A percentile compares a stretch with the other conserved stretches of the same genome.
Conservation (phyloP, 805 yeast species). For the Ogataea siamensis region DNA sequence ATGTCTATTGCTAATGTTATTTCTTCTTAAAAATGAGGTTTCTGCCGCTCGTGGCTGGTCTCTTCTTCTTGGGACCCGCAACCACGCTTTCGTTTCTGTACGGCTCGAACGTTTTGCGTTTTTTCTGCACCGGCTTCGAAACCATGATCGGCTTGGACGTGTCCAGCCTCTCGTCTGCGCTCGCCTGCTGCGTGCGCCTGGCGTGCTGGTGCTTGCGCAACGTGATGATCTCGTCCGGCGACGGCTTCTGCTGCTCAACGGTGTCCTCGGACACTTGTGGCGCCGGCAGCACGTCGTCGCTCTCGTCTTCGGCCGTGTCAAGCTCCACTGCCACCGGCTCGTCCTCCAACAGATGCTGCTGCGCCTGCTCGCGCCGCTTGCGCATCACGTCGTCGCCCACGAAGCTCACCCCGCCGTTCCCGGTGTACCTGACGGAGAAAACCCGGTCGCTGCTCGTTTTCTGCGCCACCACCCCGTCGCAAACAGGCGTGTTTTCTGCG, state of each 20-base stretch:
- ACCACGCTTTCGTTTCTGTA: slow-evolving; percentile 38
- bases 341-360: slow-evolving; percentile 16
- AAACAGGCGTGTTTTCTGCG: neutral
- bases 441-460: slow-evolving; percentile 2
- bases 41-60: slow-evolving; percentile 28
- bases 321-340: slow-evolving; percentile 15
- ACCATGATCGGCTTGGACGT: slow-evolving; percentile 28
- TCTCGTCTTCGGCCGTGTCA: neutral
- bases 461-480: neutral
- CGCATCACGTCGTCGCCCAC: slow-evolving; percentile 12
- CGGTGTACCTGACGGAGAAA: slow-evolving; percentile 24
- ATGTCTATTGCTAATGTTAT: slow-evolving; percentile 7
- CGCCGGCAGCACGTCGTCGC: slow-evolving; percentile 1
- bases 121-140: slow-evolving; percentile 20
- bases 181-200: slow-evolving; percentile 17
- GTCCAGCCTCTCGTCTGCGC: slow-evolving; percentile 30
- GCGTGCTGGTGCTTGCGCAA: slow-evolving; percentile 31
- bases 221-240: slow-evolving; percentile 33
- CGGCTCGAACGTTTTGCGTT: slow-evolving; percentile 54
- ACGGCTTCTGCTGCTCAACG: slow-evolving; percentile 21
- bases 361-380: slow-evolving; percentile 19
- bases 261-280: slow-evolving; percentile 1
- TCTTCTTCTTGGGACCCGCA: slow-evolving; percentile 29
- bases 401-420: slow-evolving; percentile 18
- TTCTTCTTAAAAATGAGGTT: slow-evolving; percentile 30